phyloP scores from a whole-genome alignment of 176 grass and related monocot genomes.

The Pontederia paniculata region DNA sequence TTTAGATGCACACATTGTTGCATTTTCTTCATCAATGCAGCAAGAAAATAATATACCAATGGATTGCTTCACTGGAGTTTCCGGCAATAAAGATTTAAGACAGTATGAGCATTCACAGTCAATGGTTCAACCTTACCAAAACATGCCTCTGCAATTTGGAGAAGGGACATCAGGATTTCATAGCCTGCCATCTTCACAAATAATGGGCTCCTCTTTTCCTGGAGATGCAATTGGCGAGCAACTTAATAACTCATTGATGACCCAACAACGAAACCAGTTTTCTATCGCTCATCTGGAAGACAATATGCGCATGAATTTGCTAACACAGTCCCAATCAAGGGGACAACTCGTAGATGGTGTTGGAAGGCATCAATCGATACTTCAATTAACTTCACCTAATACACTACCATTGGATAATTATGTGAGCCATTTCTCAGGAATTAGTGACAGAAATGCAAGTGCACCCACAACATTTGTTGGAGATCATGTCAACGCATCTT shows the following conservation, averaged over 20 bases:
- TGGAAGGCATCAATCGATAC: neutral
- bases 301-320: neutral
- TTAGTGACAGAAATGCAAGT: neutral
- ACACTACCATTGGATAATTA: neutral
- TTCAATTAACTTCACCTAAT: neutral
- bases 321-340: neutral
- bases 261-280: neutral
- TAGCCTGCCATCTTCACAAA: neutral
- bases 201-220: neutral
- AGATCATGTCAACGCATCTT: neutral
- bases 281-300: neutral
- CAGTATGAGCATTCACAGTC: neutral
- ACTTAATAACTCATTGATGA: neutral
- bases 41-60: neutral
- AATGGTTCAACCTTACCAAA: neutral
- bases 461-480: neutral
- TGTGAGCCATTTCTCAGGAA: neutral
- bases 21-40: neutral
- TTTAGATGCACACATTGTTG: too few species aligned
- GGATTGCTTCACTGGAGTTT: neutral
- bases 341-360: neutral
- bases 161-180: neutral
- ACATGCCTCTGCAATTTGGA: neutral
- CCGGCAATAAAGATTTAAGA: neutral
- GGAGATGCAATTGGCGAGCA: neutral